Percentiles rank a stretch among this genome's conserved stretches.
These are phyloP conservation scores for Afroboletus lepidellus DNA, from an alignment of 1,284 basidiomycete genomes.

Conservation along the genomic window DNA sequence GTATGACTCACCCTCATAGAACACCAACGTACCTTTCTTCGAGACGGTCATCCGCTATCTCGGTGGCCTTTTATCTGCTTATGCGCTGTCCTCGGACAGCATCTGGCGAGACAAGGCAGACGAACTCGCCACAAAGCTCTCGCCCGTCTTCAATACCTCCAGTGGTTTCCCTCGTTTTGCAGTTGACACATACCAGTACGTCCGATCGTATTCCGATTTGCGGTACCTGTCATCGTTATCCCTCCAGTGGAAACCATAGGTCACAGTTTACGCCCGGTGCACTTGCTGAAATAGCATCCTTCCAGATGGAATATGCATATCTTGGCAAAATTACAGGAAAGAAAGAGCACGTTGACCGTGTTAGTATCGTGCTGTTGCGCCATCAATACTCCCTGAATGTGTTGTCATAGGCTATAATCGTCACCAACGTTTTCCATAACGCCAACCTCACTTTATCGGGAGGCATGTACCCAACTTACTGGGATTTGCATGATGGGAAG, in stretches of 20 bases:
- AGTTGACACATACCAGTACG: conserved; percentile 50
- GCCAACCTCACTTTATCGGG: conserved; percentile 44
- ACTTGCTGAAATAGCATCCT: conserved; percentile 55
- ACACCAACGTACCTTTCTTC: conserved; percentile 60
- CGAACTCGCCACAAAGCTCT: conserved; percentile 49
- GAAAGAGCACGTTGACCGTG: conserved; percentile 44
- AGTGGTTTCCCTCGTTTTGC: conserved; percentile 49
- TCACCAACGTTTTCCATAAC: conserved; percentile 48
- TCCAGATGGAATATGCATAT: conserved; percentile 59
- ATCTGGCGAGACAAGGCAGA: conserved; percentile 50
- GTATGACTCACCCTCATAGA: conserved; percentile 20
- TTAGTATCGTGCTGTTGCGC: conserved; percentile 26
- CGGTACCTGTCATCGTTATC: background rate
- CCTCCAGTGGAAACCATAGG: background rate
- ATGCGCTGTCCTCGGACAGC: conserved; percentile 61
- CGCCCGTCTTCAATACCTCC: conserved; percentile 50
- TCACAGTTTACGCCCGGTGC: conserved; percentile 35
- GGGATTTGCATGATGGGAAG: conserved; percentile 44
- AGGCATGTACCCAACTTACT: conserved; percentile 56
- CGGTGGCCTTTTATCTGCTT: conserved; percentile 80
- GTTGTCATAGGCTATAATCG: conserved; percentile 43
- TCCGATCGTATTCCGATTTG: background rate
- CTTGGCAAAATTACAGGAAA: conserved; percentile 56
- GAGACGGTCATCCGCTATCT: conserved; percentile 89
- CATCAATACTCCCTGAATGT: background rate